Conservation (phyloP, 192 early-diverging fungal genomes). For the Coemansia sp. region DNA sequence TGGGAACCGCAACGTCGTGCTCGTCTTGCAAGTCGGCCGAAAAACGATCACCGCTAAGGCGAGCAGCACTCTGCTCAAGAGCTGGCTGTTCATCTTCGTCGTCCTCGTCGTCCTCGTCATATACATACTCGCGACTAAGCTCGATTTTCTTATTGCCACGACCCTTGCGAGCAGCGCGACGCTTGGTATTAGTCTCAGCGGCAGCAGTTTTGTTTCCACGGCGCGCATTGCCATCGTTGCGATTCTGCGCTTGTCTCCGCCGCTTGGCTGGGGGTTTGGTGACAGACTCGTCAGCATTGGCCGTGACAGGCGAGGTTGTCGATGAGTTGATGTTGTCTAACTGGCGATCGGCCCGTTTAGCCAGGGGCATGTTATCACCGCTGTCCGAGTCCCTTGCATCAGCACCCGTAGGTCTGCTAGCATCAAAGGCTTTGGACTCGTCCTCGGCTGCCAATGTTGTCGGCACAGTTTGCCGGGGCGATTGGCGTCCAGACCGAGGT, state of each 20-base stretch:
- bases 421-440: slow-evolving; percentile 4
- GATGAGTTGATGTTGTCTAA: not conserved
- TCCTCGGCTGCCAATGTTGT: slow-evolving; percentile 1
- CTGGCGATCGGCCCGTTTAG: not conserved
- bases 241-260: slow-evolving; percentile 13
- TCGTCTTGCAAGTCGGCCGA: slow-evolving; percentile 10
- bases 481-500: slow-evolving; percentile 2
- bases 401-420: not conserved
- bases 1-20: slow-evolving; percentile 29
- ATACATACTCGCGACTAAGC: slow-evolving; percentile 45
- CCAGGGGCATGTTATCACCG: slow-evolving; percentile 41
- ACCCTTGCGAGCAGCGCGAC: slow-evolving; percentile 18
- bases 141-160: slow-evolving; percentile 39
- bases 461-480: slow-evolving; percentile 1
- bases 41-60: slow-evolving; percentile 8
- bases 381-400: slow-evolving; percentile 11
- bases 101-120: slow-evolving; percentile 41
- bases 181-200: slow-evolving; percentile 7
- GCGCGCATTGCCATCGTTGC: slow-evolving; percentile 11
- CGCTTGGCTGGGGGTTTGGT: slow-evolving; percentile 26
- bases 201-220: slow-evolving; percentile 11
- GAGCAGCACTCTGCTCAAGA: slow-evolving; percentile 32
- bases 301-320: not conserved
- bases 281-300: not conserved
- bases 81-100: slow-evolving; percentile 24